Evolutionary conservation across 2,329 filamentous ascomycete genomes (phyloP).

Genomic region (Aspergillus sp.): DNA sequence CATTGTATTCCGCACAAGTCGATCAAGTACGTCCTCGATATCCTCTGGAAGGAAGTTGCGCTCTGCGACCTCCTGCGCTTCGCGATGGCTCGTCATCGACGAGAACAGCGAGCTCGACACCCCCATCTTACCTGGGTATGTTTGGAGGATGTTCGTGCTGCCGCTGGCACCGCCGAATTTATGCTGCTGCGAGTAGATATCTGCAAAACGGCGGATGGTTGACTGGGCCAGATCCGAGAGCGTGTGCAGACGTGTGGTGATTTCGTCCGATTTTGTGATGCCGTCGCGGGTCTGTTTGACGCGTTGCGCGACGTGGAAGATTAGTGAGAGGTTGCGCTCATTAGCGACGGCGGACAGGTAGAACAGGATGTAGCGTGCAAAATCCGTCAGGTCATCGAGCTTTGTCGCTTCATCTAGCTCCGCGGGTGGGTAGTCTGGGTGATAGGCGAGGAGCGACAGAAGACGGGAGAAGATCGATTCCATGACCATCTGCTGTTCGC

Average conservation of each 20-base stretch:
- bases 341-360: conserved; percentile 76
- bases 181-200: conserved; percentile 65
- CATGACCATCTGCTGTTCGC: conserved; percentile 56
- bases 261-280: conserved; percentile 49
- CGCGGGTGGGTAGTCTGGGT: conserved; percentile 66
- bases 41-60: conserved; percentile 76
- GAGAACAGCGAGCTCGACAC: conserved; percentile 73
- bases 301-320: conserved; percentile 85
- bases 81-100: conserved; percentile 64
- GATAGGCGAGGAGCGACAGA: conserved; percentile 81
- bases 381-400: conserved; percentile 60
- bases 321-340: conserved; percentile 76
- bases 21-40: conserved; percentile 67
- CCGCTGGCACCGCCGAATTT: conserved; percentile 35
- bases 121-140: conserved; percentile 71
- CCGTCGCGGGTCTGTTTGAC: conserved; percentile 85
- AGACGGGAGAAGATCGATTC: conserved; percentile 75
- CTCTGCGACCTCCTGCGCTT: conserved; percentile 76
- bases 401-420: conserved; percentile 37
- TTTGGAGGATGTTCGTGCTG: conserved; percentile 57
- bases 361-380: conserved; percentile 81
- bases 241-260: conserved; percentile 59
- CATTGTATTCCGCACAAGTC: conserved; percentile 60
- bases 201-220: conserved; percentile 76
- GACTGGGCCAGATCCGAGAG: conserved; percentile 80